phyloP scores from a whole-genome alignment of 2,329 filamentous ascomycete genomes.

The Neopestalotiopsis sp. region DNA sequence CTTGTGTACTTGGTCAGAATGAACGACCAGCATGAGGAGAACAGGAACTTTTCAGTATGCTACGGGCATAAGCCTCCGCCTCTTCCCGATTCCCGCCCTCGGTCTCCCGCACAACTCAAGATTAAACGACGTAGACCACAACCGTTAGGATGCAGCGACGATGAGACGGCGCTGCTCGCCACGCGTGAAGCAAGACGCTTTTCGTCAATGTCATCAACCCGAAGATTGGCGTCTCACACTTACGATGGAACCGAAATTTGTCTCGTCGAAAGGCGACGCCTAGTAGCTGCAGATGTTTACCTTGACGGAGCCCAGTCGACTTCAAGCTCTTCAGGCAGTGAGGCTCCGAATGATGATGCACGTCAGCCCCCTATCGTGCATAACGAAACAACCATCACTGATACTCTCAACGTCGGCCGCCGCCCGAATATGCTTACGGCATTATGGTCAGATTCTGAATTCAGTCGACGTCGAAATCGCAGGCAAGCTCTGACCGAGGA shows the following conservation, averaged over 20 bases:
- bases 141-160: neutral
- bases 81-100: neutral
- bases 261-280: neutral
- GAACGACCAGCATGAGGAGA: neutral
- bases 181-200: neutral
- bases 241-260: neutral
- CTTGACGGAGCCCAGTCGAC: constrained; percentile 5
- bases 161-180: neutral
- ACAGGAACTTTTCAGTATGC: neutral
- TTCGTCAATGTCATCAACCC: neutral
- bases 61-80: neutral
- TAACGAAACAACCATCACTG: constrained; percentile 6
- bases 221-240: neutral
- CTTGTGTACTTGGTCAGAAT: neutral
- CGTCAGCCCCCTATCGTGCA: neutral
- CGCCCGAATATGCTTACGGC: constrained; percentile 9
- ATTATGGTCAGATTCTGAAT: constrained; percentile 19
- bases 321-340: neutral
- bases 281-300: neutral
- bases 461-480: neutral
- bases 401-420: neutral
- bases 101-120: neutral
- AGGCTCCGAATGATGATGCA: neutral
- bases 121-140: neutral
- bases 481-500: neutral